Conservation (phyloP, 75 land plant genomes). For the Cryptomeria japonica region DNA sequence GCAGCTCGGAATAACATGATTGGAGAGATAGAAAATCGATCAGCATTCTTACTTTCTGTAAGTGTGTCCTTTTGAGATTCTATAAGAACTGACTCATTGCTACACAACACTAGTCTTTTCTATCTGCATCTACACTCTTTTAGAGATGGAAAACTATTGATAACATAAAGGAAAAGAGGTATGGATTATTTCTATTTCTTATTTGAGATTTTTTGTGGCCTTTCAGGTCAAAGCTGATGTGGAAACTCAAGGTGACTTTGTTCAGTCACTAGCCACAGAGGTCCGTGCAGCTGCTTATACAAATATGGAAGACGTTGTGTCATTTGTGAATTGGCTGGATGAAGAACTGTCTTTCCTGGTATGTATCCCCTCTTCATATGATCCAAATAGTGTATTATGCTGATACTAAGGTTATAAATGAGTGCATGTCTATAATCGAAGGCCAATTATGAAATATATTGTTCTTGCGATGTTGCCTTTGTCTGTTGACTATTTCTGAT, state of each 20-base stretch:
- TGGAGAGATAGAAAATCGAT: slow-evolving; percentile 94
- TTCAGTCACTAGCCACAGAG: slow-evolving; percentile 57
- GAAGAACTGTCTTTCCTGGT: slow-evolving; percentile 65
- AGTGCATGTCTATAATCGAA: background rate
- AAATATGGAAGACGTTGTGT: slow-evolving; percentile 73
- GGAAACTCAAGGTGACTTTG: slow-evolving; percentile 88
- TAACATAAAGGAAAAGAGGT: background rate
- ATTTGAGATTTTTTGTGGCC: slow-evolving; percentile 3
- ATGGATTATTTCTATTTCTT: background rate
- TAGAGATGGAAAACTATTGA: background rate
- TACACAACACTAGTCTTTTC: background rate
- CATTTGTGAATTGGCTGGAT: slow-evolving; percentile 90
- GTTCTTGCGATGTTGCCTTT: background rate
- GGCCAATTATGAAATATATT: background rate
- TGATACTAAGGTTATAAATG: background rate
- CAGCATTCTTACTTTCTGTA: slow-evolving; percentile 91
- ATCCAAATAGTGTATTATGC: background rate
- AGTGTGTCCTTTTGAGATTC: slow-evolving; percentile 12
- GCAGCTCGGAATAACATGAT: slow-evolving; percentile 89
- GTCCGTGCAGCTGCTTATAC: slow-evolving; percentile 55
- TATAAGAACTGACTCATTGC: background rate
- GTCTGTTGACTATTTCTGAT: background rate
- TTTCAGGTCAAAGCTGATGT: slow-evolving; percentile 90
- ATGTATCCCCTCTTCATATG: background rate
- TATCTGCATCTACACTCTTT: background rate